These are phyloP conservation scores for Apiospora rasikravindrae DNA, from an alignment of 2,329 filamentous ascomycete species.

Conservation along the genomic window DNA sequence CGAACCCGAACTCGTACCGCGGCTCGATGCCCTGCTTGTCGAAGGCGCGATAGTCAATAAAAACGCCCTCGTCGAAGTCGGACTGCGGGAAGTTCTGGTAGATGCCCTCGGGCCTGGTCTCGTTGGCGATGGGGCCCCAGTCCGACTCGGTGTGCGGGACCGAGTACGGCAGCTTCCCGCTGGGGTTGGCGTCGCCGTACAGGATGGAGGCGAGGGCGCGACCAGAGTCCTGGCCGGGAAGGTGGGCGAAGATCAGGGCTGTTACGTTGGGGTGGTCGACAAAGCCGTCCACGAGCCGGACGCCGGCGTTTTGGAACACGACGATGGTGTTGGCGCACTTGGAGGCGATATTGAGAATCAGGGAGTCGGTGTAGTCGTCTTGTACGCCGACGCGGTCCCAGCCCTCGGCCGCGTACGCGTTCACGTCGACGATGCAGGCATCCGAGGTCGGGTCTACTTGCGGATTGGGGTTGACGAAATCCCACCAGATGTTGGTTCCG, in stretches of 20 bases:
- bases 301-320: slow-evolving; percentile 66
- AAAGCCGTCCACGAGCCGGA: slow-evolving; percentile 63
- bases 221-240: slow-evolving; percentile 75
- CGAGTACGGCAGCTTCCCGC: slow-evolving; percentile 56
- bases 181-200: slow-evolving; percentile 62
- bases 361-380: slow-evolving; percentile 42
- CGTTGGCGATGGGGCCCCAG: slow-evolving; percentile 46
- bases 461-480: slow-evolving; percentile 44
- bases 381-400: slow-evolving; percentile 28
- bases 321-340: slow-evolving; percentile 65
- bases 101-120: slow-evolving; percentile 49
- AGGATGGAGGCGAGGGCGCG: slow-evolving; percentile 75
- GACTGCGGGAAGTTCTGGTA: slow-evolving; percentile 38
- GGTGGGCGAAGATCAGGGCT: slow-evolving; percentile 73
- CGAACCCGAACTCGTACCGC: slow-evolving; percentile 70
- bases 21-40: slow-evolving; percentile 61
- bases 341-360: slow-evolving; percentile 55
- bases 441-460: slow-evolving; percentile 49
- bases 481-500: slow-evolving; percentile 47
- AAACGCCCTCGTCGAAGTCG: slow-evolving; percentile 62
- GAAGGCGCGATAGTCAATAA: slow-evolving; percentile 70
- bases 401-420: slow-evolving; percentile 65
- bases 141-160: slow-evolving; percentile 54
- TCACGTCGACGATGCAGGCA: slow-evolving; percentile 64
- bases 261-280: slow-evolving; percentile 72